These are phyloP conservation scores for Drechslera avenae DNA, from an alignment of 2,329 filamentous ascomycete genomes.

Conservation along the genomic window DNA sequence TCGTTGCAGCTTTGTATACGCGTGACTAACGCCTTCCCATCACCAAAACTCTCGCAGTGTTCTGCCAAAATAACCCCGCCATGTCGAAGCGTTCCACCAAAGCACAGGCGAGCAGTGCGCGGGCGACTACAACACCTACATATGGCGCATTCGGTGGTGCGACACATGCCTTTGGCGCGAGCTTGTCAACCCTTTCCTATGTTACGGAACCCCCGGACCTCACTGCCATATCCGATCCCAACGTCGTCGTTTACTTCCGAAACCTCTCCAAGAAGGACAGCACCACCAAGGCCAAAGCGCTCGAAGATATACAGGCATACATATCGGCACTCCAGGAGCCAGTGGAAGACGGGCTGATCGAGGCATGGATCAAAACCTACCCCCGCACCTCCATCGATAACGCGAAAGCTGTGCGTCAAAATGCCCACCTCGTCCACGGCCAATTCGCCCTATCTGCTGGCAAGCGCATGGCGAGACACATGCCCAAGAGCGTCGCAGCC, in stretches of 20 bases:
- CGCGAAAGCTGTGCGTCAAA: constrained; percentile 82
- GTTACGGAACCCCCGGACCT: constrained; percentile 85
- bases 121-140: constrained; percentile 55
- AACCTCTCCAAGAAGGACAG: constrained; percentile 91
- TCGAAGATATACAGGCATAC: constrained; percentile 79
- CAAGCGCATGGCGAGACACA: constrained; percentile 80
- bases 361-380: constrained; percentile 88
- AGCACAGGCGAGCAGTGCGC: constrained; percentile 67
- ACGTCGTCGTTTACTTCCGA: constrained; percentile 88
- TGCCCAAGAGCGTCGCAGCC: constrained; percentile 79
- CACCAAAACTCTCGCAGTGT: not conserved
- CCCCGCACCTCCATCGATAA: constrained; percentile 90
- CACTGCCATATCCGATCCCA: constrained; percentile 74
- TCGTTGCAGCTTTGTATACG: too few species aligned
- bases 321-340: constrained; percentile 65
- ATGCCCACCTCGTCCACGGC: constrained; percentile 77
- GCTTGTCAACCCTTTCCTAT: constrained; percentile 76
- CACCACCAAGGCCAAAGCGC: constrained; percentile 85
- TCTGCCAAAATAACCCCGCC: constrained; percentile 14
- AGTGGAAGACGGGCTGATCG: constrained; percentile 79
- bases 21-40: not conserved
- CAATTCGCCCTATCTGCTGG: constrained; percentile 64
- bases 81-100: constrained; percentile 68
- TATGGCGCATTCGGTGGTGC: constrained; percentile 52
- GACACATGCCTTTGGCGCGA: constrained; percentile 51